Percentiles rank a stretch among this genome's conserved stretches.
These are phyloP conservation scores for Eucalyptus pauciflora DNA, from an alignment of 345 rosid species.

Conservation along the genomic window DNA sequence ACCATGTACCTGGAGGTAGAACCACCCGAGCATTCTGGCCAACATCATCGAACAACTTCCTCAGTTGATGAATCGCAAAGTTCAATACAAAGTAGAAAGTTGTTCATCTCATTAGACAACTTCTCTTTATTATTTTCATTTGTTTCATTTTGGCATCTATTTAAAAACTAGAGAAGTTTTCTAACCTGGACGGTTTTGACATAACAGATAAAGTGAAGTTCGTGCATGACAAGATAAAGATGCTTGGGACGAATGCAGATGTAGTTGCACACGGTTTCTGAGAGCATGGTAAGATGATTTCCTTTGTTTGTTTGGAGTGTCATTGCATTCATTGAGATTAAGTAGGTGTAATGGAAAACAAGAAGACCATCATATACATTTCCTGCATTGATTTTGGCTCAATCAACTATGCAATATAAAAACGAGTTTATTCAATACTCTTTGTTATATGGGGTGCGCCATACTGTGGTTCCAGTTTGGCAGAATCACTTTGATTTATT, in stretches of 20 bases:
- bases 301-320: neutral
- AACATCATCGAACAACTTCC: neutral
- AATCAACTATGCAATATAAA: neutral
- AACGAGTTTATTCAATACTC: neutral
- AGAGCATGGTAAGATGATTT: conserved; percentile 14
- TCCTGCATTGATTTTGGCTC: neutral
- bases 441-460: neutral
- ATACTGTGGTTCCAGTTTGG: neutral
- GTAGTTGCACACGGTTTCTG: conserved; percentile 17
- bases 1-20: neutral
- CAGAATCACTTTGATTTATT: neutral
- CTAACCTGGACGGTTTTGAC: neutral
- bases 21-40: neutral
- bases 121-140: neutral
- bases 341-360: neutral
- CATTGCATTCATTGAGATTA: neutral
- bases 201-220: conserved; percentile 5
- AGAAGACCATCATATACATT: neutral
- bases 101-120: neutral
- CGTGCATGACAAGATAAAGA: conserved; percentile 11
- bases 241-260: conserved; percentile 13
- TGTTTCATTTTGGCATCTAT: neutral
- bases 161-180: neutral
- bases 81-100: neutral
- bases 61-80: neutral